These are phyloP conservation scores for Diaporthe helianthi DNA, from an alignment of 2,329 filamentous ascomycete species.

Conservation along the genomic window DNA sequence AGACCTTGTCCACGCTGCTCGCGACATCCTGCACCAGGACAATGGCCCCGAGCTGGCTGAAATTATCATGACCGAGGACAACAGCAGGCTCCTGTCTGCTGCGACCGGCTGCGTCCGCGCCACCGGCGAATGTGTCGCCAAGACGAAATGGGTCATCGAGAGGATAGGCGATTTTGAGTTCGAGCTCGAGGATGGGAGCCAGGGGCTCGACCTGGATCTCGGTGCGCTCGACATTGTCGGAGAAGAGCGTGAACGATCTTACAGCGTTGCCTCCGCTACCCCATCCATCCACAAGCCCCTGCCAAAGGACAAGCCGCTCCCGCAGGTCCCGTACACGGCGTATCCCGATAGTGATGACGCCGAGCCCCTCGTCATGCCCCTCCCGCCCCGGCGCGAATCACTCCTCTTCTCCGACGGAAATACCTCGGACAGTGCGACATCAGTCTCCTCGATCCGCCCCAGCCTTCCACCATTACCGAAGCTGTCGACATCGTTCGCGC, in stretches of 20 bases:
- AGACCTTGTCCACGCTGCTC: constrained; percentile 80
- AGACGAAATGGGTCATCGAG: constrained; percentile 85
- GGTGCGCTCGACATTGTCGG: constrained; percentile 55
- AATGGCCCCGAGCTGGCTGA: constrained; percentile 75
- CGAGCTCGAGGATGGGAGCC: constrained; percentile 66
- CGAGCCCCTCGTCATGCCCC: constrained; percentile 42
- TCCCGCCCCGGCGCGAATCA: constrained; percentile 53
- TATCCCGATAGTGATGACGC: constrained; percentile 43
- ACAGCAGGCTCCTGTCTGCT: constrained; percentile 75
- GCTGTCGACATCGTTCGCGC: constrained; percentile 58
- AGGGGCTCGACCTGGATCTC: constrained; percentile 66
- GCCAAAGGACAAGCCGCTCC: constrained; percentile 72
- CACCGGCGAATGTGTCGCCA: constrained; percentile 89
- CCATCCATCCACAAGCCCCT: constrained; percentile 44
- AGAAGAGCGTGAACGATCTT: constrained; percentile 43
- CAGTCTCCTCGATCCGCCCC: constrained; percentile 56
- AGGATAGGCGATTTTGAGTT: constrained; percentile 91
- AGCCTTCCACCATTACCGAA: constrained; percentile 64
- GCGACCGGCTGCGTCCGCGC: constrained; percentile 89
- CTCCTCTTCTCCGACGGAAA: constrained; percentile 47
- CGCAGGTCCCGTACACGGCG: constrained; percentile 66
- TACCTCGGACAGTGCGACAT: constrained; percentile 52
- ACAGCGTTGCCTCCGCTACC: constrained; percentile 38
- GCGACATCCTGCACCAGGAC: constrained; percentile 73
- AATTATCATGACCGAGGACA: constrained; percentile 81